Percentiles rank a stretch among this genome's conserved stretches.
Conservation (phyloP, 1,139 yeast genomes). For the Zygosaccharomyces sapae region DNA sequence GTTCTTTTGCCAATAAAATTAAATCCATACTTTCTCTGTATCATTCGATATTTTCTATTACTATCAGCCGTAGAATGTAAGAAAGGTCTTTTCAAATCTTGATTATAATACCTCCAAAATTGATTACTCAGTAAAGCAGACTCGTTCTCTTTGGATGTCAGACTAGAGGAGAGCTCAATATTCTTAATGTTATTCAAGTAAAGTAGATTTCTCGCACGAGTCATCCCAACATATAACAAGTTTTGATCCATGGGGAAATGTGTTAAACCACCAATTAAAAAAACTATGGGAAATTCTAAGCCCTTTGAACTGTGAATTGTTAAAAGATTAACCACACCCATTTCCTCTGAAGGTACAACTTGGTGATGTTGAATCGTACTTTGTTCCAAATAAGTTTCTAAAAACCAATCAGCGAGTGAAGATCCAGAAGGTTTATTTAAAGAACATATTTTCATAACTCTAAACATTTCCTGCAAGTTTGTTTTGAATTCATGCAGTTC, state of each 20-base stretch:
- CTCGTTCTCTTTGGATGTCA: background rate
- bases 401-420: slow-evolving; percentile 39
- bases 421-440: slow-evolving; percentile 21
- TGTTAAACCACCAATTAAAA: slow-evolving; percentile 43
- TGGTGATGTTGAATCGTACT: slow-evolving; percentile 31
- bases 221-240: slow-evolving; percentile 58
- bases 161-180: no score
- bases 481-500: slow-evolving; percentile 18
- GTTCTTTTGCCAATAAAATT: slow-evolving; percentile 2
- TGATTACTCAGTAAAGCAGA: slow-evolving; percentile 13
- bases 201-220: slow-evolving; percentile 55
- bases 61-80: background rate
- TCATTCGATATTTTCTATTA: slow-evolving; percentile 7
- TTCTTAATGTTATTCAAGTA: slow-evolving; percentile 39
- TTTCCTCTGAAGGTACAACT: slow-evolving; percentile 24
- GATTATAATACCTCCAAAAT: slow-evolving; percentile 33
- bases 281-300: slow-evolving; percentile 64
- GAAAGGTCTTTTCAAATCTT: slow-evolving; percentile 22
- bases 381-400: slow-evolving; percentile 48
- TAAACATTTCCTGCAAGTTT: slow-evolving; percentile 34
- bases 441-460: slow-evolving; percentile 30
- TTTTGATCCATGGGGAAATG: slow-evolving; percentile 33
- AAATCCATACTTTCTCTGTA: slow-evolving; percentile 16
- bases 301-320: slow-evolving; percentile 75
- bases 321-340: slow-evolving; percentile 44